Conservation (phyloP, 2,329 filamentous ascomycete species). For the Pseudogymnoascus verrucosus region DNA sequence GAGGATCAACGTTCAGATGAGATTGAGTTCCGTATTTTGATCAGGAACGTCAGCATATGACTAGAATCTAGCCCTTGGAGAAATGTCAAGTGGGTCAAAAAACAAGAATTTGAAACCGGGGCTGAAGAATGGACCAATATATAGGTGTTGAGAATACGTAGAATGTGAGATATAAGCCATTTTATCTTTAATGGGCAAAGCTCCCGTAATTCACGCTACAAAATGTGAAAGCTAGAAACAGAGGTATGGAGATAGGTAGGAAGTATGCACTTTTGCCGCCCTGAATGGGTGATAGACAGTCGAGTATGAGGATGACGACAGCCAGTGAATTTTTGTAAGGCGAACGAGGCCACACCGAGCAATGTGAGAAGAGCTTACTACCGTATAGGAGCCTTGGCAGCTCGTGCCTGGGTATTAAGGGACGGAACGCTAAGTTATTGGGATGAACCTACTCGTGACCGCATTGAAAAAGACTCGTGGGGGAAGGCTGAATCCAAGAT, state of each 20-base stretch:
- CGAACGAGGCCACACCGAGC: constrained; percentile 3
- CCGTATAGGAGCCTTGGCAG: neutral
- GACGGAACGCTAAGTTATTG: neutral
- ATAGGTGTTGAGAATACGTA: constrained; percentile 5
- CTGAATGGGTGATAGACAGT: neutral
- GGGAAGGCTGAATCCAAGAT: neutral
- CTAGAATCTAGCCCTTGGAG: neutral
- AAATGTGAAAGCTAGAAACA: constrained; percentile 1
- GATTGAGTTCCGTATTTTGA: neutral
- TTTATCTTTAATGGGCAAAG: neutral
- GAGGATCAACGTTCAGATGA: neutral
- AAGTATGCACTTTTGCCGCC: neutral
- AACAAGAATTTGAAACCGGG: constrained; percentile 6
- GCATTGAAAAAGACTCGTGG: neutral
- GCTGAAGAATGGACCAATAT: constrained; percentile 7
- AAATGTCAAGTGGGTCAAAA: constrained; percentile 1
- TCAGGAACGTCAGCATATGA: neutral
- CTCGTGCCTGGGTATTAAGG: neutral
- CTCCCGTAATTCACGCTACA: neutral
- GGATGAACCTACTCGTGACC: neutral
- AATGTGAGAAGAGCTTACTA: constrained; percentile 6
- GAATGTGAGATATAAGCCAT: neutral
- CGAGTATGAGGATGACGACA: neutral
- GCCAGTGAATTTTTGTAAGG: neutral
- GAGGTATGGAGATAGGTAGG: neutral